Evolutionary conservation across 768 basidiomycete species (phyloP), one percentile per base, ranked within the genome.

Genomic region (Suillus placidus): DNA sequence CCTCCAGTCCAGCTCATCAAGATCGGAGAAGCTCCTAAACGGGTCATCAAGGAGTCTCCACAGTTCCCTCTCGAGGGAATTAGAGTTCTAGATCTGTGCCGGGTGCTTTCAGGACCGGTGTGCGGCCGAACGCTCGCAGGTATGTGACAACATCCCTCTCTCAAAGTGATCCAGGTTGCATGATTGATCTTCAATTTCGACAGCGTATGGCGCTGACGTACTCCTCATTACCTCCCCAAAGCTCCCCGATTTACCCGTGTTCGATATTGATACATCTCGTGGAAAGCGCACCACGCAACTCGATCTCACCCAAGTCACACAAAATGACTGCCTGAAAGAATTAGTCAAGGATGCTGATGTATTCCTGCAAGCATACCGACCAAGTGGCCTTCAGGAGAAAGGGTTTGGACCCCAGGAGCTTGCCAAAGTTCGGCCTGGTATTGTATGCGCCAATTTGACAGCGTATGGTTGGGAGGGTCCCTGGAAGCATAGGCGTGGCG

Each of bases 251-350:
- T 73, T 87, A 3, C 87, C 87, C 0, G 63, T 73, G 0, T 71
- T 88, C 0, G 88, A 89, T 69, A 68, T 79, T 13, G 87, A 88
- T 57, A 89, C 87, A 0, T 87, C 88, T 4, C 79, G 87, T 8
- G 87, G 87, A 1, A 90, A 89, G 72, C 83, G 86, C 47, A 87
- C 87, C 0, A 82, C 87, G 0, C 88, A 88, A 70, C 81, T 89
- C 4, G 85, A 89, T 65, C 78, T 89, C 7, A 79, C 74, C 4
- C 51, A 54, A 2, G 30, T 67, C 8, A 30, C 65, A 1, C 84
- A 83, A 61, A 69, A 66, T 10, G 69, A 71, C 12, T 78, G 61
- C 9, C 77, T 87, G 6, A 63, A 63, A 23, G 52, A 64, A 1
- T 80, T 90, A 1, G 73, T 79, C 20, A 67, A 70, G 49, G 78